phyloP scores from a whole-genome alignment of 345 rosid genomes.

The Lenwebbia sp. region DNA sequence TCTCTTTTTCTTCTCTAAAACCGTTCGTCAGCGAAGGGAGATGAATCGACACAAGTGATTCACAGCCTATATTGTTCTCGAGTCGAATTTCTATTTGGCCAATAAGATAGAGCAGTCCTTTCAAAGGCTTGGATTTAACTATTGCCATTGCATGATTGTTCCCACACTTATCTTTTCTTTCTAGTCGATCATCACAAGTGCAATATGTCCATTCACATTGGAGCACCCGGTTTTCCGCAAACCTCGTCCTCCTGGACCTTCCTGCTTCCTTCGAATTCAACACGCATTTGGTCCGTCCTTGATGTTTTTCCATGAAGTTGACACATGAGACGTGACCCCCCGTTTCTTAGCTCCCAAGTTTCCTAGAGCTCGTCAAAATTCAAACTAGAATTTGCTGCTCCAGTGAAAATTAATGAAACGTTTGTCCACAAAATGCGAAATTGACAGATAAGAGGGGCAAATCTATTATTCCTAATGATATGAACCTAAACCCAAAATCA shows the following conservation, averaged over 20 bases:
- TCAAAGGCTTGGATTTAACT: not conserved
- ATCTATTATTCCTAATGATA: not conserved
- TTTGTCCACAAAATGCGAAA: not conserved
- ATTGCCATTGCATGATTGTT: not conserved
- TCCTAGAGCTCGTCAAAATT: not conserved
- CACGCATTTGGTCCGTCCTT: not conserved
- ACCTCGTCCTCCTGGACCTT: not conserved
- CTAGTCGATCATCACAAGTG: not conserved
- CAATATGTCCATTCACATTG: not conserved
- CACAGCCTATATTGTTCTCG: not conserved
- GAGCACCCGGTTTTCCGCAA: not conserved
- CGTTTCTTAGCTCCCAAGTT: not conserved
- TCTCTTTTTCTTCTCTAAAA: not conserved
- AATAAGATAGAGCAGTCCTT: not conserved
- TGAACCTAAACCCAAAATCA: not conserved
- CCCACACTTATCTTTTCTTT: fast-evolving
- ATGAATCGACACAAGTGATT: not conserved
- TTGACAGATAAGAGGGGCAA: not conserved
- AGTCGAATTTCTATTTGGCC: not conserved
- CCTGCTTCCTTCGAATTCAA: not conserved
- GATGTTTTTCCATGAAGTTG: not conserved
- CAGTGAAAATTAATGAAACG: not conserved
- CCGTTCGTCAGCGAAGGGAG: not conserved
- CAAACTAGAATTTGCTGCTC: not conserved
- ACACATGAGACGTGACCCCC: not conserved